phyloP scores from a whole-genome alignment of 192 early-diverging fungal species.

The Jimgerdemannia flammicorona region DNA sequence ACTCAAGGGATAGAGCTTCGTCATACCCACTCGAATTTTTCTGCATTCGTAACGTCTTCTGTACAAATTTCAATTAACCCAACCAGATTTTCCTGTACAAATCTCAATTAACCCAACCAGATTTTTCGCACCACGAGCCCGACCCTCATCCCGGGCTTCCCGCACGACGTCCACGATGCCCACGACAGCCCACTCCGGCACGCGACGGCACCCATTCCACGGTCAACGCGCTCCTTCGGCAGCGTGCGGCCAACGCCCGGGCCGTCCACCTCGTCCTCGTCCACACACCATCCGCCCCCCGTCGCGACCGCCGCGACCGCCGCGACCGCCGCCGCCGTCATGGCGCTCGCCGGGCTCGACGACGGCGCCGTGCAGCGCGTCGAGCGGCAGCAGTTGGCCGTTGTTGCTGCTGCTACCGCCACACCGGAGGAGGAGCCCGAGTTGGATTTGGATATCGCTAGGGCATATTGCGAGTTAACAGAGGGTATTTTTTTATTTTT shows the following conservation, averaged over 20 bases:
- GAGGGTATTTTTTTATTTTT: constrained; percentile 14
- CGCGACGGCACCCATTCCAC: neutral
- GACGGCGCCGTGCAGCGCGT: neutral
- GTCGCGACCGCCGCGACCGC: neutral
- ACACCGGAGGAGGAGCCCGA: constrained; percentile 22
- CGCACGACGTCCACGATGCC: neutral
- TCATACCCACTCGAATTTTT: neutral
- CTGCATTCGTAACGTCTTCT: too few relatives aligned
- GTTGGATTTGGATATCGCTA: constrained; percentile 36
- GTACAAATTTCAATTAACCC: too few relatives aligned
- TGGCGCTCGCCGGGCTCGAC: neutral
- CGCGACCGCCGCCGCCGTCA: neutral
- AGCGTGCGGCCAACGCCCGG: neutral
- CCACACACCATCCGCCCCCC: neutral
- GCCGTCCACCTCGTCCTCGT: neutral
- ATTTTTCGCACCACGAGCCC: neutral
- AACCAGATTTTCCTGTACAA: neutral
- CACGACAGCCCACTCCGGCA: neutral
- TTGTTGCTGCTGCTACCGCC: neutral
- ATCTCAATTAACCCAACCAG: neutral
- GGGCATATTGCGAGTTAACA: constrained; percentile 35
- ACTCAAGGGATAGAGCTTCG: neutral
- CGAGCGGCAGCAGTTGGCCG: neutral
- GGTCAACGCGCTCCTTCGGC: neutral
- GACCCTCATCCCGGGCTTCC: neutral